Evolutionary conservation across 192 early-diverging fungal genomes (phyloP), one percentile per base, ranked within the genome.

Genomic region (Gryganskiella cystojenkinii): DNA sequence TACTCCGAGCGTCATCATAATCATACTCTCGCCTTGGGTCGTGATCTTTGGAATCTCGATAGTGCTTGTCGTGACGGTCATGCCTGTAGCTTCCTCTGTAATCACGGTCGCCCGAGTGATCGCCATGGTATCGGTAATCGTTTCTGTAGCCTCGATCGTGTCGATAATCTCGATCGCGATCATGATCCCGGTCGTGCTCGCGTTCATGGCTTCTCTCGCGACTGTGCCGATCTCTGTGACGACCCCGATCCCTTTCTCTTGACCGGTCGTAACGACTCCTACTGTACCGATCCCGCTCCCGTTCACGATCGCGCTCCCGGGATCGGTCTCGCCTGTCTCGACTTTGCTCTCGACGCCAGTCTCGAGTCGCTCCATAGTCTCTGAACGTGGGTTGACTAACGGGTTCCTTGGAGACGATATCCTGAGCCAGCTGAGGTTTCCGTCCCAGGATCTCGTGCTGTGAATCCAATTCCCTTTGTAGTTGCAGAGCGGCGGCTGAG

Each of bases 331-430:
- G 49, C 15, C 72, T 61, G 44, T 81, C 71, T n/a, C 67, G 67
- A 75, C 72, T 75, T 6, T 74, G 71, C 13, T 81, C 71, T 49
- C 67, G 46, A 19, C 71, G 70, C 61, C 71, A 65, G 47, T 75
- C 80, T 46, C 79, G 67, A 1, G 74, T 78, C 3, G 74, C 74
- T 10, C 74, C 74, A 68, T 78, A 78, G 49, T 78, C 74, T 4
- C 74, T 56, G 44, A 78, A 69, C 7, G 66, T 78, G 3, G 74
- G 74, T 43, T 60, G 66, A 50, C 56, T 69, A n/a, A 37, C 42
- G 3, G 74, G 61, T 28, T 78, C 74, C 66, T 78, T 78, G 33
- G 74, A 44, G 3, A 67, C 56, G 40, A 78, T 78, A 25, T 78
- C 74, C 33, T 78, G 74, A 17, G 74, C 74, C 20, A 78, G 50